Percentiles rank a stretch among this genome's conserved stretches.
phyloP scores from a whole-genome alignment of 768 basidiomycete genomes.

The Pleurotus sapidus region DNA sequence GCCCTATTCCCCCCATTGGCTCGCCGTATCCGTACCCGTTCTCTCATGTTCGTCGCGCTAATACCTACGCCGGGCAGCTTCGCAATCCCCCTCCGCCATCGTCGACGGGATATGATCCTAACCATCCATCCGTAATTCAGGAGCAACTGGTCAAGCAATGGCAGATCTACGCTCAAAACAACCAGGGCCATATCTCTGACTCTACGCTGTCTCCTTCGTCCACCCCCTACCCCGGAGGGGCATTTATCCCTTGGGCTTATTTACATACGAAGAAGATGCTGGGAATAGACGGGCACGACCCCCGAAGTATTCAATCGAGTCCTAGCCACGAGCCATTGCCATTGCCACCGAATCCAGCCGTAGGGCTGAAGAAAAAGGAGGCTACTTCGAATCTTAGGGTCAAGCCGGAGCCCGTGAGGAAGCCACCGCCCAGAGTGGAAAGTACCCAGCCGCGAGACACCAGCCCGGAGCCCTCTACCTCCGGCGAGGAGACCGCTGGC shows the following conservation, averaged over 20 bases:
- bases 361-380: conserved; percentile 46
- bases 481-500: conserved; percentile 78
- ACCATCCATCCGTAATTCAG: conserved; percentile 49
- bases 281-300: conserved; percentile 34
- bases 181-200: conserved; percentile 54
- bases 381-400: conserved; percentile 30
- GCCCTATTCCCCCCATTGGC: conserved; percentile 56
- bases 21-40: conserved; percentile 83
- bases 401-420: conserved; percentile 30
- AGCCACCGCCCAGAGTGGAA: conserved; percentile 75
- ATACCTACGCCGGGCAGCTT: conserved; percentile 31
- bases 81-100: conserved; percentile 23
- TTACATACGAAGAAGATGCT: conserved; percentile 53
- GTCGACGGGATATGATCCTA: conserved; percentile 33
- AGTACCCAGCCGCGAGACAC: conserved; percentile 83
- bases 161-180: conserved; percentile 77
- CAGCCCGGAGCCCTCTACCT: conserved; percentile 72
- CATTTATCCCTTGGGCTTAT: conserved; percentile 74
- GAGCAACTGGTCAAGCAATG: conserved; percentile 74
- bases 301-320: conserved; percentile 66
- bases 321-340: conserved; percentile 72
- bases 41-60: conserved; percentile 62
- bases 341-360: conserved; percentile 38
- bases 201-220: conserved; percentile 76
- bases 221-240: conserved; percentile 65